Base-by-base conservation (phyloP, 345 rosid genomes). In the Pistacia vera region DNA sequence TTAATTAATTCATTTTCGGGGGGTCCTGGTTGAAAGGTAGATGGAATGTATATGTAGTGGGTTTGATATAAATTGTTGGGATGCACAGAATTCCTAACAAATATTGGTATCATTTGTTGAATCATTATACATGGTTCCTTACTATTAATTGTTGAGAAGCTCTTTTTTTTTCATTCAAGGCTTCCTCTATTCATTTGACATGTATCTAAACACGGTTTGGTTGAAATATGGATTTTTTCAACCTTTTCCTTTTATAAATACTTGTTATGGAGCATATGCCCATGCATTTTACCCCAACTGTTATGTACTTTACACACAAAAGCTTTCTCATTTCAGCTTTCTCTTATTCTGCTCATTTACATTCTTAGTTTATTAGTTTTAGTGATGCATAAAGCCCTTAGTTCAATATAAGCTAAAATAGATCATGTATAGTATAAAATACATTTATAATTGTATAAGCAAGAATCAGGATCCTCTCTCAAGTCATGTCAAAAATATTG, bases 31-130 rank as follows among this genome's bases (percentile, higher is more conserved):
- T 69, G 82, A 81, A 81, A 74, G 74, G 65, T 18, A 64, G 71
- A 72, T 80, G 38, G 38, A 71, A 48, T 89, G 88, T 84, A 87
- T 81, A 84, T 85, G 81, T 74, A 75, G 49, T 68, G 70, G 56
- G 8, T 61, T 77, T 78, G 46, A 41, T 70, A 67, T 16, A 20
- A 17, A 71, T 77, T 78, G 66, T 76, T 62, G 57, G 80, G 80
- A 66, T 74, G 81, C 80, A 81, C 75, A 78, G 78, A 75, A 63
- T 69, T 84, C 77, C 76, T 54, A 58, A 49, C 81, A 69, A 66
- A 48, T 68, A 33, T 71, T 41, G 16, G 71, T 76, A 71, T 63
- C 69, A 59, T 68, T 25, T 25, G 35, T 67, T 79, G 22, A n/a
- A 67, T 62, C 57, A 35, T 64, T 35, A 28, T 8, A 77, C 70